Percentiles rank a stretch among this genome's conserved stretches.
Conservation (phyloP, 495 filamentous ascomycete genomes). For the Haplographium delicatum region DNA sequence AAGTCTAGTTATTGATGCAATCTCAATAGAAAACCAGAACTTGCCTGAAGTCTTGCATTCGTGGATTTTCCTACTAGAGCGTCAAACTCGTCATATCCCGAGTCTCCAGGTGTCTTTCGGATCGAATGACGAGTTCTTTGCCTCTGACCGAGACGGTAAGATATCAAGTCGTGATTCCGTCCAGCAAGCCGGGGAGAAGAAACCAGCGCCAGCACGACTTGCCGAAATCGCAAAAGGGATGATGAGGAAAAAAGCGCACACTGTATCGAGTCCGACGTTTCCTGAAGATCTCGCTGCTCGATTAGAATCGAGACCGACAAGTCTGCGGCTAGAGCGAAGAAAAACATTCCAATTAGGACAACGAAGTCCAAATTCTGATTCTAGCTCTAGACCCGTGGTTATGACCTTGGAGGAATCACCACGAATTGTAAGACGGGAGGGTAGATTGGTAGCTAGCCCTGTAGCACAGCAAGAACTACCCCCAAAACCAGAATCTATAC, state of each 20-base stretch:
- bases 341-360: slow-evolving; percentile 6
- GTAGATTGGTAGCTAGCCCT: no score
- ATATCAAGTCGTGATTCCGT: slow-evolving; percentile 23
- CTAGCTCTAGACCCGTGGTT: no score
- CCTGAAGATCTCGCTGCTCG: neutral
- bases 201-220: neutral
- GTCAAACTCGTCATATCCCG: slow-evolving; percentile 32
- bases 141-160: slow-evolving; percentile 37
- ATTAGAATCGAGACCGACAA: neutral
- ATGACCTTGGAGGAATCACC: no score
- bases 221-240: neutral
- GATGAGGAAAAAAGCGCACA: slow-evolving; percentile 13
- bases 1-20: neutral
- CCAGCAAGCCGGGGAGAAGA: neutral
- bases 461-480: no score
- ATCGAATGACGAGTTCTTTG: slow-evolving; percentile 37
- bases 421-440: no score
- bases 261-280: slow-evolving; percentile 7
- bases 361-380: neutral
- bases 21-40: slow-evolving; percentile 32
- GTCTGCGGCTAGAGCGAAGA: slow-evolving; percentile 7
- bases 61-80: slow-evolving; percentile 36
- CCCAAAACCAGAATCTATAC: no score
- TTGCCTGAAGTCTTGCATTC: slow-evolving; percentile 31
- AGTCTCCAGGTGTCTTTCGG: slow-evolving; percentile 37